phyloP scores from a whole-genome alignment of 352 stramenopile species.

The Hyaloperonospora brassicae region DNA sequence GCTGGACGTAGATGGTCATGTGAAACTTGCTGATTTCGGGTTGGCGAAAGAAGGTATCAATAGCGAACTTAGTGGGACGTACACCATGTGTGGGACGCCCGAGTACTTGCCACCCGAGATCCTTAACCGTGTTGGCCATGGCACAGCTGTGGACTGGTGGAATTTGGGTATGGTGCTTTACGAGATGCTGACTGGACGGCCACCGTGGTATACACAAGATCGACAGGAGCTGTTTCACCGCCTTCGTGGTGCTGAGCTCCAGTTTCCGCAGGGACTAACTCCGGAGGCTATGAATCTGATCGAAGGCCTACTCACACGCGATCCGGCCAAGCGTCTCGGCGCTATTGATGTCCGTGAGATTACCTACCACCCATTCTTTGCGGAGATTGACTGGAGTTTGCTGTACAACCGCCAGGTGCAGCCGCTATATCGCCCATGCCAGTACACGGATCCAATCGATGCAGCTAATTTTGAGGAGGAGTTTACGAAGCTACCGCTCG shows the following conservation, averaged over 20 bases:
- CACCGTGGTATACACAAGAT: conserved; percentile 61
- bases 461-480: conserved; percentile 81
- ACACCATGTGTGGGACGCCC: conserved; percentile 83
- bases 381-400: conserved; percentile 73
- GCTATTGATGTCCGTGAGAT: conserved; percentile 69
- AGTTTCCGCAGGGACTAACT: conserved; percentile 65
- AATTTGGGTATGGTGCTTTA: conserved; percentile 80
- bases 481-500: conserved; percentile 69
- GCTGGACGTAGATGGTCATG: conserved; percentile 75
- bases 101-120: conserved; percentile 82
- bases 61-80: conserved; percentile 61
- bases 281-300: conserved; percentile 71
- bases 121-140: conserved; percentile 67
- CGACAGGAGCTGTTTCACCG: conserved; percentile 66
- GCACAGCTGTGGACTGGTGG: conserved; percentile 81
- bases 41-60: conserved; percentile 71
- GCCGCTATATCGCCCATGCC: conserved; percentile 72
- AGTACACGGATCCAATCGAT: conserved; percentile 78
- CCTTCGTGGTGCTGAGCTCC: conserved; percentile 53
- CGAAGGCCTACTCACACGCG: conserved; percentile 85
- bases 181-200: conserved; percentile 63
- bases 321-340: conserved; percentile 89
- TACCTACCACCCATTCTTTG: conserved; percentile 78
- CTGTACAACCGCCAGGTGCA: conserved; percentile 69
- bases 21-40: conserved; percentile 79